Evolutionary conservation across 129 eudicot genomes (phyloP).

Genomic region (Rutidosis leptorrhynchoides): DNA sequence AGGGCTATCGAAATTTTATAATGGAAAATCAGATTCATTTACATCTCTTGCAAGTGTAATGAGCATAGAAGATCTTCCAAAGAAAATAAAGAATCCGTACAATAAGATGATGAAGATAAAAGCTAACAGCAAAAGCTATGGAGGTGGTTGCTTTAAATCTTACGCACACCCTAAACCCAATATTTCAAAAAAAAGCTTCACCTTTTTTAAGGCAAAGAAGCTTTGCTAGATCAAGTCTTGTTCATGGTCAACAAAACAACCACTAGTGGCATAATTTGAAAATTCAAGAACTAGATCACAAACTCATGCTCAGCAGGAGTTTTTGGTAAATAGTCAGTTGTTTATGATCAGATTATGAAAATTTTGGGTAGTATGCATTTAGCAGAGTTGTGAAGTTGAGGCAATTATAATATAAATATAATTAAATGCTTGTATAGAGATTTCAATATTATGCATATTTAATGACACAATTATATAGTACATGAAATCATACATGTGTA

Average conservation of each 20-base stretch:
- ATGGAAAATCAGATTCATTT: slow-evolving; percentile 80
- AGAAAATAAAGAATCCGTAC: slow-evolving; percentile 44
- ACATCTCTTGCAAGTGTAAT: slow-evolving; percentile 63
- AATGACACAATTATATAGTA: neutral
- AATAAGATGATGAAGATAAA: slow-evolving; percentile 40
- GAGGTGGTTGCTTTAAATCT: slow-evolving; percentile 46
- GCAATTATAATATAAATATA: neutral
- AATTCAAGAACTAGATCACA: neutral
- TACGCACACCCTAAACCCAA: slow-evolving; percentile 49
- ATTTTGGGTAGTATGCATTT: slow-evolving; percentile 18
- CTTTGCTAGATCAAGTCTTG: slow-evolving; percentile 21
- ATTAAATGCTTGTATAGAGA: slow-evolving; percentile 18
- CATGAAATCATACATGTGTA: slow-evolving; percentile 22
- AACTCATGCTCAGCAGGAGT: neutral
- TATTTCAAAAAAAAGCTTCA: slow-evolving; percentile 48
- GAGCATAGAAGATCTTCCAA: slow-evolving; percentile 78
- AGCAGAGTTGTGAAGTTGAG: slow-evolving; percentile 19
- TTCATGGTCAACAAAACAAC: slow-evolving; percentile 32
- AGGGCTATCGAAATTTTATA: slow-evolving; percentile 67
- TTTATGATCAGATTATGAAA: slow-evolving; percentile 7
- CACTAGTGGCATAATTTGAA: slow-evolving; percentile 6
- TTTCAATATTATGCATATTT: slow-evolving; percentile 3
- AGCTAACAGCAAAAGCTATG: slow-evolving; percentile 49
- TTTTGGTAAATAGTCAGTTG: slow-evolving; percentile 12
- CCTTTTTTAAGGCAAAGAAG: slow-evolving; percentile 34